A percentile compares a stretch with the other conserved stretches of the same genome.
Conservation (phyloP, 768 basidiomycete genomes). For the Mycena capillaripes region DNA sequence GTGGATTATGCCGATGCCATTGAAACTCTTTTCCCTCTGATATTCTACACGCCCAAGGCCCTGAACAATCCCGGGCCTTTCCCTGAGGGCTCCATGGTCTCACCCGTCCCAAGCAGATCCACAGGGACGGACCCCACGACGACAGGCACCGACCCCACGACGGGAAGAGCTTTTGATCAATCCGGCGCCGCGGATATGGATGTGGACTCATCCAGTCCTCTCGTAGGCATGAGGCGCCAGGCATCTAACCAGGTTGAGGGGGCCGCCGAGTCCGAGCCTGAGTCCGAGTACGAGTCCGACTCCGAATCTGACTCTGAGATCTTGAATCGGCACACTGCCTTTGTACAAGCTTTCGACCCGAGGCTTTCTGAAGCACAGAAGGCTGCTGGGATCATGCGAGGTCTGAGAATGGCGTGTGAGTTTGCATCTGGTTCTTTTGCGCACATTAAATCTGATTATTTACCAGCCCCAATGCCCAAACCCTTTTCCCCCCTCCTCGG, state of each 20-base stretch:
- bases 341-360: neutral
- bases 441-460: neutral
- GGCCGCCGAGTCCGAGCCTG: neutral
- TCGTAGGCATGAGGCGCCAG: too few species aligned
- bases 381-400: neutral
- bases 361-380: neutral
- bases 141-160: too few species aligned
- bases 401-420: neutral
- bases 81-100: neutral
- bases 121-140: too few species aligned
- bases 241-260: too few species aligned
- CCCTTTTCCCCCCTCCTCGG: neutral
- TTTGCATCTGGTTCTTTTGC: neutral
- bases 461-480: neutral
- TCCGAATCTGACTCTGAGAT: neutral
- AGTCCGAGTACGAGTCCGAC: constrained; percentile 6
- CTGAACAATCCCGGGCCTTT: too few species aligned
- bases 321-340: neutral
- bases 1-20: neutral
- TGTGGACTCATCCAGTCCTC: too few species aligned
- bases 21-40: neutral
- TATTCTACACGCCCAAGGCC: neutral
- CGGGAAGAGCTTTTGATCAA: neutral
- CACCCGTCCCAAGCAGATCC: neutral
- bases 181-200: too few species aligned